phyloP scores from a whole-genome alignment of 2,329 filamentous ascomycete species.

The Fusarium nygamai region DNA sequence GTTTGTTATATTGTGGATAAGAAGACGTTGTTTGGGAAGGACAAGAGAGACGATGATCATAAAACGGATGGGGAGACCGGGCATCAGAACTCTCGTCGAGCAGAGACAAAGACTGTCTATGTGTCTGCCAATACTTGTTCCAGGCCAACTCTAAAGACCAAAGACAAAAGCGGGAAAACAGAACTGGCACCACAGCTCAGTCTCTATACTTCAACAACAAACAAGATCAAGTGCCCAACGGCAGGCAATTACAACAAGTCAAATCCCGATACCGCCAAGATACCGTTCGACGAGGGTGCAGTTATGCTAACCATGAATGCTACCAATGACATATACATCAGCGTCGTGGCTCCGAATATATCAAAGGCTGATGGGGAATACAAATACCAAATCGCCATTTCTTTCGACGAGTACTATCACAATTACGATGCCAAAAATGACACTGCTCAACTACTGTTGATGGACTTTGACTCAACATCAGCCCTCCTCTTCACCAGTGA shows the following conservation, averaged over 20 bases:
- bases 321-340: conserved; percentile 77
- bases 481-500: conserved; percentile 83
- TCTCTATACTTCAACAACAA: conserved; percentile 76
- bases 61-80: conserved; percentile 9
- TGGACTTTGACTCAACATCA: conserved; percentile 85
- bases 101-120: conserved; percentile 66
- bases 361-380: conserved; percentile 73
- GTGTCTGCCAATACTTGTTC: conserved; percentile 88
- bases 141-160: conserved; percentile 67
- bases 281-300: conserved; percentile 74
- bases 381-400: conserved; percentile 84
- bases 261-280: conserved; percentile 39
- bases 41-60: conserved; percentile 22
- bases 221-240: conserved; percentile 44
- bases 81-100: conserved; percentile 41
- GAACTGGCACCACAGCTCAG: conserved; percentile 73
- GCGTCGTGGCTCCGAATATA: conserved; percentile 75
- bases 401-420: conserved; percentile 82
- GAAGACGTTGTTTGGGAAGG: conserved; percentile 41
- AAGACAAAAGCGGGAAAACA: conserved; percentile 17
- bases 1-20: conserved; percentile 55
- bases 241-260: conserved; percentile 32
- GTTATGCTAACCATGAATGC: conserved; percentile 71
- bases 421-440: conserved; percentile 58
- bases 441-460: conserved; percentile 71